phyloP scores from a whole-genome alignment of 2,329 filamentous ascomycete species.

The Mycosphaerella arachidis region DNA sequence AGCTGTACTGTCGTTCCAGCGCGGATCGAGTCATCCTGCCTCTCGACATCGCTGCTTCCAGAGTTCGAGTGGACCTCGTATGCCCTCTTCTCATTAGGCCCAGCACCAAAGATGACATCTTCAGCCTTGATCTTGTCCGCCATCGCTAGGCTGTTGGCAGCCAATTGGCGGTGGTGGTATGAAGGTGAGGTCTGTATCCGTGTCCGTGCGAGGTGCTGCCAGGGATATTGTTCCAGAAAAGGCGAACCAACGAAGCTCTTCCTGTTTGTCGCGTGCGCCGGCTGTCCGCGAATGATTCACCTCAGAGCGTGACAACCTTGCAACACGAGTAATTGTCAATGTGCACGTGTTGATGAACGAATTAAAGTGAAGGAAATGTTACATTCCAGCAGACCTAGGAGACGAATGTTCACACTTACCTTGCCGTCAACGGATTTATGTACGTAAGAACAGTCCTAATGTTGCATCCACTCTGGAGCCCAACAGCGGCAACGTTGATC shows the following conservation, averaged over 20 bases:
- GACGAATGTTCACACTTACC: not conserved
- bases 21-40: slow-evolving; percentile 8
- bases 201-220: not conserved
- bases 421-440: slow-evolving; percentile 6
- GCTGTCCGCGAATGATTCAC: not conserved
- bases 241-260: not conserved
- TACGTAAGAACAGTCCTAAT: slow-evolving; percentile 2
- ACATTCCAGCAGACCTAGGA: not conserved
- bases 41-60: slow-evolving; percentile 17
- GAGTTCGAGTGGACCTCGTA: slow-evolving; percentile 8
- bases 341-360: slow-evolving; percentile 1
- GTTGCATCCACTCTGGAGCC: not conserved
- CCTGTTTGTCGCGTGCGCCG: not conserved
- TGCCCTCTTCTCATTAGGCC: slow-evolving; percentile 9
- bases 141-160: not conserved
- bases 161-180: not conserved
- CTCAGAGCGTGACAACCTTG: no score
- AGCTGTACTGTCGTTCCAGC: slow-evolving; percentile 31
- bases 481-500: not conserved
- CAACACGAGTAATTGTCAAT: not conserved
- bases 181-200: not conserved
- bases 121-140: slow-evolving; percentile 14
- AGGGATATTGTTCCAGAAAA: not conserved
- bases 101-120: slow-evolving; percentile 2
- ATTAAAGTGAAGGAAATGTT: not conserved